Evolutionary conservation across 2,329 filamentous ascomycete species (phyloP), one percentile per base, ranked within the genome.

Genomic region (Sordariomycetes sp.): DNA sequence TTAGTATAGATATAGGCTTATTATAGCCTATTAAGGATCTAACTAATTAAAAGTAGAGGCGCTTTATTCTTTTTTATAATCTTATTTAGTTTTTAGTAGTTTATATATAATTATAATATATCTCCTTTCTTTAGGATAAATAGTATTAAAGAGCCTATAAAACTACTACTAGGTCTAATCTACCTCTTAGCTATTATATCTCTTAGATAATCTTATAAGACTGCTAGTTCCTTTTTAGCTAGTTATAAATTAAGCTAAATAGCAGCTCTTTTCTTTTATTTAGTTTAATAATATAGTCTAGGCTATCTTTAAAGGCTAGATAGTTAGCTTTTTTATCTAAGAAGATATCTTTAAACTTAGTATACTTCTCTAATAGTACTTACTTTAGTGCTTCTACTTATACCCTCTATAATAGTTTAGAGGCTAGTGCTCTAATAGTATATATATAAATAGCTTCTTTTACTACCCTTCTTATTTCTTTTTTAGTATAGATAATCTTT

Each of bases 11-110:
- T 16, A 60, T 56, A 20, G 54, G 48, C 40, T 11, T 40, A 1
- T 16, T 50, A 51, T 51, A 59, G 25, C n/a, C 8, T 2, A 22
- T 48, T 35, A 35, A 37, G n/a, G 32, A 35, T 59, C n/a, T 59
- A n/a, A 34, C 16, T 52, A 56, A 46, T 56, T 40, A 55, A 22
- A 35, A 20, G n/a, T 18, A 43, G 11, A 5, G 16, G 35, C 12
- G 35, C 62, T 32, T 48, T 22, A 59, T 68, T 62, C 53, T 71
- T 70, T 25, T 65, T 60, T 11, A 50, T 69, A 22, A 68, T 60
- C 0, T 53, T 58, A 54, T 70, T 70, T 11, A 71, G 54, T 20
- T 40, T 28, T 50, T 52, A 16, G 52, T 68, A 71, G 54, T 71
- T 52, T 18, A 70, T 53, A 61, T 22, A 69, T 54, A 16, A 16